These are phyloP conservation scores for Selaginella tamariscina DNA, from an alignment of 75 land plant species.

Conservation along the genomic window DNA sequence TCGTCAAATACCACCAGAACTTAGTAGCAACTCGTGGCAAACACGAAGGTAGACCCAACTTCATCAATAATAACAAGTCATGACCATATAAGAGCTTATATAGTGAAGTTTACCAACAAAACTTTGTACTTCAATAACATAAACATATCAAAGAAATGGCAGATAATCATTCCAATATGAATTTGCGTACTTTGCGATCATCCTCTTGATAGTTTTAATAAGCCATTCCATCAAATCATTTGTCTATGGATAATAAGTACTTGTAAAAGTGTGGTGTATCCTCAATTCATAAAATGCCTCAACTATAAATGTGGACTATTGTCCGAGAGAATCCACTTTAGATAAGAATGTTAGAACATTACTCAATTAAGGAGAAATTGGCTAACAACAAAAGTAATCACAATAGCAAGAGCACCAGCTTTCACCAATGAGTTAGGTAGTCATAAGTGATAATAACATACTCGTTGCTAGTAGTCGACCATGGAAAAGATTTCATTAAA, in stretches of 20 bases:
- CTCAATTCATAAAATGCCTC: too few species aligned
- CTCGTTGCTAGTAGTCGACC: neutral
- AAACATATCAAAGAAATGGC: neutral
- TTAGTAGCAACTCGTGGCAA: neutral
- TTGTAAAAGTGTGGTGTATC: too few species aligned
- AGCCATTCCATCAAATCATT: too few species aligned
- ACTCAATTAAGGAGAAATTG: too few species aligned
- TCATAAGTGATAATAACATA: neutral
- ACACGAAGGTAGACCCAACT: neutral
- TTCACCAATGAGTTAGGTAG: neutral
- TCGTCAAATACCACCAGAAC: neutral
- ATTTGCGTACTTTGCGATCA: too few species aligned
- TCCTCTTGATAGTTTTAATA: too few species aligned
- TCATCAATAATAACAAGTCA: neutral
- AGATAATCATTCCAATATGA: neutral
- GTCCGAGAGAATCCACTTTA: too few species aligned
- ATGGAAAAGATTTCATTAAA: slow-evolving; percentile 10
- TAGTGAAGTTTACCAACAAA: neutral
- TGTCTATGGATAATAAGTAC: too few species aligned
- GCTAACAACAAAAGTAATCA: too few species aligned
- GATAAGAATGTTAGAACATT: too few species aligned
- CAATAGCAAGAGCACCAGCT: neutral
- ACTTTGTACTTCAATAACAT: neutral
- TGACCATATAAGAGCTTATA: neutral
- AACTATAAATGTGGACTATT: too few species aligned